Evolutionary conservation across 352 stramenopile genomes (phyloP).

Genomic region (Phytophthora sojae): DNA sequence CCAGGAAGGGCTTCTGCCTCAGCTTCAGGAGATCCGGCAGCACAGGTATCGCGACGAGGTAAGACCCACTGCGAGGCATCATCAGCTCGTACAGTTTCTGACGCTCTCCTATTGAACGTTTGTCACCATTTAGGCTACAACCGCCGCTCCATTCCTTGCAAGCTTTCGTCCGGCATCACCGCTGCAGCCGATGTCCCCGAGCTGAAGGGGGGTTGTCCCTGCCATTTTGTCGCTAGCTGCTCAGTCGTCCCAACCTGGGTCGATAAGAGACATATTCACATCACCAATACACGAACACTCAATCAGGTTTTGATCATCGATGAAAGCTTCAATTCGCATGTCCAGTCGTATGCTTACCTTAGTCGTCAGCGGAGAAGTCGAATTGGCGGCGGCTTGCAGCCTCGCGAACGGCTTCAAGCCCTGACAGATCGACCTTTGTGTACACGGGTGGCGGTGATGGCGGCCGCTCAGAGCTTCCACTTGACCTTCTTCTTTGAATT

Average conservation of each 20-base stretch:
- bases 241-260: constrained; percentile 23
- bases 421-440: constrained; percentile 41
- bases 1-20: constrained; percentile 61
- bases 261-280: not conserved
- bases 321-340: not conserved
- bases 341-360: constrained; percentile 11
- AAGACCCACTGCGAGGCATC: not conserved
- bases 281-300: constrained; percentile 14
- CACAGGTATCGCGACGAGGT: constrained; percentile 65
- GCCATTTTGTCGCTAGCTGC: constrained; percentile 4
- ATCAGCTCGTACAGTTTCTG: no score
- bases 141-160: constrained; percentile 43
- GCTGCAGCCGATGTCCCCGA: constrained; percentile 39
- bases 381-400: constrained; percentile 50
- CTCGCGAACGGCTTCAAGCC: constrained; percentile 51
- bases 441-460: constrained; percentile 25
- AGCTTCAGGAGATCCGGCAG: constrained; percentile 59
- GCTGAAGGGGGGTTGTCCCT: constrained; percentile 5
- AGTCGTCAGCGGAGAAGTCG: constrained; percentile 48
- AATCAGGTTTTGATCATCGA: not conserved
- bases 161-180: constrained; percentile 42
- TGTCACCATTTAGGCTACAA: constrained; percentile 18
- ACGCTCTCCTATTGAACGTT: not conserved
- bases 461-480: not conserved
- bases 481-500: constrained; percentile 11